Percentiles rank a stretch among this genome's conserved stretches.
Conservation (phyloP, 805 yeast species). For the Nematodospora valgi region DNA sequence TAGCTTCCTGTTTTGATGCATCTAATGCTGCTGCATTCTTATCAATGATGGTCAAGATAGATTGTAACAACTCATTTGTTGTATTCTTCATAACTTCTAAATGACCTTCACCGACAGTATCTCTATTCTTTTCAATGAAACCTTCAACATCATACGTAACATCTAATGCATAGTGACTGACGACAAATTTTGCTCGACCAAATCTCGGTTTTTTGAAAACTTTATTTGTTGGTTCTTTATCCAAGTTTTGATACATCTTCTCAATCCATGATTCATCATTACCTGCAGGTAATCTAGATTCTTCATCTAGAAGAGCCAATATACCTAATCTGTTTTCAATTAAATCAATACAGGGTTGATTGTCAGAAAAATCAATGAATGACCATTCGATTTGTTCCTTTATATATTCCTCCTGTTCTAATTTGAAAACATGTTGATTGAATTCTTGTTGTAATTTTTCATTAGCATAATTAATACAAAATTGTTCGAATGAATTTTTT, state of each 20-base stretch:
- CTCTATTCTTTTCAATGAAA: conserved; percentile 94
- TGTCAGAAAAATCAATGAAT: conserved; percentile 91
- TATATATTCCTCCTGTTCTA: conserved; percentile 94
- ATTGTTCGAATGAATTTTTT: conserved; percentile 92
- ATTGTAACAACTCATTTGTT: conserved; percentile 60
- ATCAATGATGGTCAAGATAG: conserved; percentile 64
- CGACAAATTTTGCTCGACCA: conserved; percentile 87
- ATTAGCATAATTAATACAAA: conserved; percentile 94
- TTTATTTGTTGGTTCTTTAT: conserved; percentile 68
- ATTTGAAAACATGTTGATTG: conserved; percentile 93
- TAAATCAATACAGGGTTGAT: conserved; percentile 92
- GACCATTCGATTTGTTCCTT: conserved; percentile 95
- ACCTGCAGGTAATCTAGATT: conserved; percentile 91
- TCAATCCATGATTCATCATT: conserved; percentile 89
- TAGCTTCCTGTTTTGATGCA: conserved; percentile 28
- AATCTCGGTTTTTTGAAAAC: conserved; percentile 92
- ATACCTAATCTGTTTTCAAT: conserved; percentile 90
- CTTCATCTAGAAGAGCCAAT: conserved; percentile 86
- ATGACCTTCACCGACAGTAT: conserved; percentile 95
- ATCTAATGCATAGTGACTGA: conserved; percentile 91
- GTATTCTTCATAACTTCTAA: conserved; percentile 76
- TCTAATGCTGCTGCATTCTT: conserved; percentile 51
- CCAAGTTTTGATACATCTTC: conserved; percentile 82
- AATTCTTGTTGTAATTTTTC: conserved; percentile 97
- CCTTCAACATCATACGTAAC: conserved; percentile 92